Evolutionary conservation across 257 asterid genomes (phyloP), one percentile per base, ranked within the genome.

Genomic region (Dorcoceras hygrometricum): DNA sequence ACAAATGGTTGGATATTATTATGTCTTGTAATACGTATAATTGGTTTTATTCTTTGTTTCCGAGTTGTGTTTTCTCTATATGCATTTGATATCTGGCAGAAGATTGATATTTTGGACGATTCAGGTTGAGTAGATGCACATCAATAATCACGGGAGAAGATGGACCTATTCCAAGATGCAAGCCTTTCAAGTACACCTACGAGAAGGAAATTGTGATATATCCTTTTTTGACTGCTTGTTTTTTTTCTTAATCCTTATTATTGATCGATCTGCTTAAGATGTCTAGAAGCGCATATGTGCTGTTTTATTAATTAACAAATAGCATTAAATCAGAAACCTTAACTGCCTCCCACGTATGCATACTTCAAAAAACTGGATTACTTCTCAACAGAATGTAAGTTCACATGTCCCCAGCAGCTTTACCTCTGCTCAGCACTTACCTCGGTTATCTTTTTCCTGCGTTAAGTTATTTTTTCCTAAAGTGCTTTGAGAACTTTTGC

Each of bases 121-220:
- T 16, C 51, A 43, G 51, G 51, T 43, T 43, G 51, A 43, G 51
- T 43, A 43, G 51, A 80, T 94, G 99, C 75, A 87, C 99, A 43
- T 85, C 88, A 28, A 88, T 90, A 66, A 81, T 83, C 69, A 94
- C 99, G 0, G 53, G 99, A 97, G 97, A 90, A 84, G 99, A 94
- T 80, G 99, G 99, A 65, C 96, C 97, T 46, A 94, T 90, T 77
- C 97, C 99, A 28, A 94, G 99, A 81, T 94, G 99, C 99, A 94
- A 94, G 85, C 99, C 99, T 53, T 94, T 90, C 65, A 94, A 94
- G 83, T 90, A 94, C 89, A 90, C 99, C 23, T 94, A 88, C 65
- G 99, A 94, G 89, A 94, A 94, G 80, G 97, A 94, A 77, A 94
- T 94, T 14, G 51, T 43, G 51, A 43, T 43, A 43, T 43, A 43